Conservation (phyloP, 169 alveolate genomes). For the Besnoitia besnoiti region DNA sequence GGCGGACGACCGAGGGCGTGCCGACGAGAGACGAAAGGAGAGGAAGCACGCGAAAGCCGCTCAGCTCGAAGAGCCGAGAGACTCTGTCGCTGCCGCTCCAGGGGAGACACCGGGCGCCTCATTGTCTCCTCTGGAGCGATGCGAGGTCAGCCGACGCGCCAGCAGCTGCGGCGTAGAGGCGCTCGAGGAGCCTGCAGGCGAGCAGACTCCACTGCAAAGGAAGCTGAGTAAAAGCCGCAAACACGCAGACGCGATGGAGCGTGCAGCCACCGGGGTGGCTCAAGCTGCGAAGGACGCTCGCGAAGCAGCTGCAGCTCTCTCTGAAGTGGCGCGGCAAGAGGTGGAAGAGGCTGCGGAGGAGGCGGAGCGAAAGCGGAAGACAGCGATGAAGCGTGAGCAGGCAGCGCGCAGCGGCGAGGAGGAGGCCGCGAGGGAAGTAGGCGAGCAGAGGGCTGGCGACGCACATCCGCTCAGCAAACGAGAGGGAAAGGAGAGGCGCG, state of each 20-base stretch:
- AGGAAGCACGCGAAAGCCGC: not conserved
- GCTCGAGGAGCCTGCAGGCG: slow-evolving; percentile 8
- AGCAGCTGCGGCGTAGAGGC: slow-evolving; percentile 11
- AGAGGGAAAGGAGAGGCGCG: not conserved
- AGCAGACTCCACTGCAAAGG: not conserved
- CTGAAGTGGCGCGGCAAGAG: not conserved
- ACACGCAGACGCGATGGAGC: not conserved
- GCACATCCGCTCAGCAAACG: not conserved
- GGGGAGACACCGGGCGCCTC: not conserved
- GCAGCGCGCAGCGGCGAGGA: not conserved
- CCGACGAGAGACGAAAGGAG: not conserved
- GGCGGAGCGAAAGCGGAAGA: not conserved
- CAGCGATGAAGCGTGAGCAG: not conserved
- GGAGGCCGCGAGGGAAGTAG: not conserved
- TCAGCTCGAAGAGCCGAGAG: not conserved
- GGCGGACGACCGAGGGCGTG: not conserved
- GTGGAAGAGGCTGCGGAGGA: not conserved
- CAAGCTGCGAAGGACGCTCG: not conserved
- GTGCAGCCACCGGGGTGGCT: not conserved
- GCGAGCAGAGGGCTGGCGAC: not conserved
- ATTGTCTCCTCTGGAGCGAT: too few species aligned
- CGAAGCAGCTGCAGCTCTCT: not conserved
- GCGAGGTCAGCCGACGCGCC: too few species aligned
- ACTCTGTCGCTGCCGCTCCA: not conserved
- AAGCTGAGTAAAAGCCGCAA: not conserved